Evolutionary conservation across 345 rosid genomes (phyloP).

Genomic region (Ceriops decandra): DNA sequence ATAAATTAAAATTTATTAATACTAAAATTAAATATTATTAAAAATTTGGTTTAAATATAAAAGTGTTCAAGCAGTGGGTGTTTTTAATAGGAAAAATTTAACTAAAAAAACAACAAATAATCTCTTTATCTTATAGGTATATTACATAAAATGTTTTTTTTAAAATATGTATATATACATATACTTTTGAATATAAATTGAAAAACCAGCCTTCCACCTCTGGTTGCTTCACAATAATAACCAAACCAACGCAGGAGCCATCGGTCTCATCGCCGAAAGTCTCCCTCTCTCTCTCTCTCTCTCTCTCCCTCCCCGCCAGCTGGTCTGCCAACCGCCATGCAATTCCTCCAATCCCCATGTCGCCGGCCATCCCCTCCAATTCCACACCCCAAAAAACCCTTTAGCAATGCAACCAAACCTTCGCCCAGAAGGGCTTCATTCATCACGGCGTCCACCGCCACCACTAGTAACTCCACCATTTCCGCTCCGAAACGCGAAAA

Average conservation of each 20-base stretch:
- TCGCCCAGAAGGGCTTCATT: conserved; percentile 33
- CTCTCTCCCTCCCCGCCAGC: background rate
- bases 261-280: conserved; percentile 16
- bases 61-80: too few relatives aligned
- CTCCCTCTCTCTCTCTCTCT: background rate
- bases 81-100: too few relatives aligned
- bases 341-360: conserved; percentile 60
- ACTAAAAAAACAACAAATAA: too few relatives aligned
- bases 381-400: conserved; percentile 34
- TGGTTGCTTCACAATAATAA: too few relatives aligned
- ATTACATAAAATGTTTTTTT: too few relatives aligned
- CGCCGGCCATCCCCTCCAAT: conserved; percentile 55
- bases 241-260: background rate
- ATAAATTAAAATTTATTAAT: too few relatives aligned
- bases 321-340: conserved; percentile 38
- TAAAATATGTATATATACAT: too few relatives aligned
- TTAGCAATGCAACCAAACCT: conserved; percentile 23
- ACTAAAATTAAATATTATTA: too few relatives aligned
- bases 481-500: conserved; percentile 88
- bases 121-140: too few relatives aligned
- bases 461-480: conserved; percentile 25
- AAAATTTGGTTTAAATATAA: too few relatives aligned
- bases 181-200: too few relatives aligned
- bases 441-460: conserved; percentile 39
- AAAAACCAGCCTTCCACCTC: too few relatives aligned